A percentile compares a stretch with the other conserved stretches of the same genome.
Evolutionary conservation across 78 protist species (phyloP).

Genomic region (Polysphondylium violaceum): DNA sequence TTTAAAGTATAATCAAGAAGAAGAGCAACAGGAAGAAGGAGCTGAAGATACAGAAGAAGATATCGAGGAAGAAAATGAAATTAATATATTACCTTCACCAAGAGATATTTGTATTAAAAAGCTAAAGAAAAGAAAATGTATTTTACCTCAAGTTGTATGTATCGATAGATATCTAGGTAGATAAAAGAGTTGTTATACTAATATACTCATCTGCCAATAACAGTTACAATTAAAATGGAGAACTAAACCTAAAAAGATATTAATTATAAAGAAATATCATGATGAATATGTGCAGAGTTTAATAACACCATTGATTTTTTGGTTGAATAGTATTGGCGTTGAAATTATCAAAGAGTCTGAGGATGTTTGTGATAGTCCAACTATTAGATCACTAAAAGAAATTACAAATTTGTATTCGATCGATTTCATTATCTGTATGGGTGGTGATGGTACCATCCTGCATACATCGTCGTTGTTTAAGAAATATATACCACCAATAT

Average conservation of each 20-base stretch:
- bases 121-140: slow-evolving; percentile 47
- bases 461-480: slow-evolving; percentile 86
- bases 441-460: slow-evolving; percentile 97
- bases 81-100: background rate
- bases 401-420: slow-evolving; percentile 48
- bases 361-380: slow-evolving; percentile 2
- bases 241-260: slow-evolving; percentile 55
- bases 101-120: slow-evolving; percentile 21
- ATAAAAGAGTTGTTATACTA: background rate
- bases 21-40: background rate
- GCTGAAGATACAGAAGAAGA: too few species aligned
- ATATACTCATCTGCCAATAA: background rate
- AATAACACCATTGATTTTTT: slow-evolving; percentile 5
- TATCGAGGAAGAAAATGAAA: background rate
- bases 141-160: slow-evolving; percentile 71
- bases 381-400: background rate
- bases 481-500: slow-evolving; percentile 86
- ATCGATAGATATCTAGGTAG: background rate
- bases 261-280: slow-evolving; percentile 62
- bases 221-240: slow-evolving; percentile 79
- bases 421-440: slow-evolving; percentile 92
- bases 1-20: background rate
- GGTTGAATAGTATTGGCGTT: slow-evolving; percentile 11
- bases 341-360: slow-evolving; percentile 22
- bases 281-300: slow-evolving; percentile 34